Conservation (phyloP, 139 green algal genomes). For the Nannochloris sp. region DNA sequence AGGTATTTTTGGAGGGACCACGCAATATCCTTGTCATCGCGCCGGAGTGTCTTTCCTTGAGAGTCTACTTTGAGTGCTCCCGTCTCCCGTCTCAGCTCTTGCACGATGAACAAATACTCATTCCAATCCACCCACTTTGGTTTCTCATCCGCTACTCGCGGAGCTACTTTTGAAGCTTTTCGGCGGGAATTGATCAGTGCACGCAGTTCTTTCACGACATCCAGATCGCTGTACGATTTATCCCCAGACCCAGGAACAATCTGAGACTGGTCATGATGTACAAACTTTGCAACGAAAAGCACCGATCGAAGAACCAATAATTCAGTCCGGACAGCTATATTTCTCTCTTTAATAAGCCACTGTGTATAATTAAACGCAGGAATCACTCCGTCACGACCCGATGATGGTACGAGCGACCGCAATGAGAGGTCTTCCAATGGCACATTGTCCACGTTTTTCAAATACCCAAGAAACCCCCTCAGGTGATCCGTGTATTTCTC, state of each 20-base stretch:
- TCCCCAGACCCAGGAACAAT: constrained; percentile 24
- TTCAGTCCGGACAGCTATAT: constrained; percentile 21
- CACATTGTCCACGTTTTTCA: constrained; percentile 25
- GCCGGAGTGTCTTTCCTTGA: not conserved
- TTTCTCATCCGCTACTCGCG: constrained; percentile 5
- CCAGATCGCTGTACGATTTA: constrained; percentile 40
- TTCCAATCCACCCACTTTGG: constrained; percentile 66
- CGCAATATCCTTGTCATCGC: not conserved
- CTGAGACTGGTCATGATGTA: constrained; percentile 38
- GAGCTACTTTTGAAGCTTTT: constrained; percentile 7
- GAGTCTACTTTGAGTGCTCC: not conserved
- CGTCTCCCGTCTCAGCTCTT: constrained; percentile 6
- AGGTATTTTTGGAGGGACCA: constrained; percentile 53
- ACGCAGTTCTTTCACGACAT: constrained; percentile 43
- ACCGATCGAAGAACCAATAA: constrained; percentile 23
- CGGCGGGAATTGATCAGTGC: constrained; percentile 26
- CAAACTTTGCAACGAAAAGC: constrained; percentile 39
- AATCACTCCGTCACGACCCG: constrained; percentile 16
- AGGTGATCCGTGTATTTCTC: constrained; percentile 42
- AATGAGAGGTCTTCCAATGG: constrained; percentile 32
- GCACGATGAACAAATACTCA: constrained; percentile 35
- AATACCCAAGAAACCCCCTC: constrained; percentile 41
- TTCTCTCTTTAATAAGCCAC: constrained; percentile 36
- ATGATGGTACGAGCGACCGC: constrained; percentile 22
- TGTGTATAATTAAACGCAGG: constrained; percentile 45